Percentiles rank a stretch among this genome's conserved stretches.
These are phyloP conservation scores for Plasmodium fragile DNA, from an alignment of 169 alveolate genomes.

Conservation along the genomic window DNA sequence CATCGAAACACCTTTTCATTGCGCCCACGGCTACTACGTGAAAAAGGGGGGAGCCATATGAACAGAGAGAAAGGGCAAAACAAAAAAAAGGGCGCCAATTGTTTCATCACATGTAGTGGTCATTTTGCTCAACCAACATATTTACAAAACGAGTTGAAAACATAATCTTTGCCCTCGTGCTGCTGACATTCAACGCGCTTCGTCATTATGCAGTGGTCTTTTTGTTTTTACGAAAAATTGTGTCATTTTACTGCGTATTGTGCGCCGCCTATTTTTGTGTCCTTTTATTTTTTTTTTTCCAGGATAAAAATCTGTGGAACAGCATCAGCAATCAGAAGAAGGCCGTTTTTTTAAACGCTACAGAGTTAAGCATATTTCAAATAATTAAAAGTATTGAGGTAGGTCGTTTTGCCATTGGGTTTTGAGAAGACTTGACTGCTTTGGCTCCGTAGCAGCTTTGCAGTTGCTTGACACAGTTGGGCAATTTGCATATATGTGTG, in stretches of 20 bases:
- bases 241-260: neutral
- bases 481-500: neutral
- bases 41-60: neutral
- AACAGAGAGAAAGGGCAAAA: neutral
- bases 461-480: neutral
- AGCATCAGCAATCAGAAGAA: constrained; percentile 34
- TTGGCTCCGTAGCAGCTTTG: neutral
- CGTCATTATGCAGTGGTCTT: neutral
- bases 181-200: neutral
- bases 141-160: neutral
- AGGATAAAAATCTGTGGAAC: constrained; percentile 66
- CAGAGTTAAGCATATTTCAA: constrained; percentile 60
- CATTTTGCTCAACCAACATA: neutral
- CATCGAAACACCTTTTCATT: neutral
- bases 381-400: constrained; percentile 62
- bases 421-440: neutral
- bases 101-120: neutral
- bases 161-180: neutral
- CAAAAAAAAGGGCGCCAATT: neutral
- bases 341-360: constrained; percentile 46
- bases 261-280: neutral
- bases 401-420: neutral
- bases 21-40: neutral
- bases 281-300: neutral
- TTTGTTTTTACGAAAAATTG: neutral